phyloP scores from a whole-genome alignment of 2,329 filamentous ascomycete genomes.

The Aspergillus sp. region DNA sequence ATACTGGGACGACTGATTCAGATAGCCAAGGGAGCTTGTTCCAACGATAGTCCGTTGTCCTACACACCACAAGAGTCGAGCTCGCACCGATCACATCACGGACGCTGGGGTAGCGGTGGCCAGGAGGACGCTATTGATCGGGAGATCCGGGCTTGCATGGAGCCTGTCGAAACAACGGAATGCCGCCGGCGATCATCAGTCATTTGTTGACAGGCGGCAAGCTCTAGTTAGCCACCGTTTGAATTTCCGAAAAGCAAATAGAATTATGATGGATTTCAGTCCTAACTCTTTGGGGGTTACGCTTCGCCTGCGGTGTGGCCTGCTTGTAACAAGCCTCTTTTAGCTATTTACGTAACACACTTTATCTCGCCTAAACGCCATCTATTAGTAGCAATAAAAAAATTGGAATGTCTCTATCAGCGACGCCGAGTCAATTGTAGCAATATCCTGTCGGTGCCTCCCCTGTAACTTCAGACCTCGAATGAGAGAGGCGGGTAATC shows the following conservation, averaged over 20 bases:
- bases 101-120: neutral
- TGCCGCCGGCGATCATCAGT: neutral
- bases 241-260: neutral
- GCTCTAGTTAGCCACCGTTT: too few species aligned
- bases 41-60: neutral
- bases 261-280: neutral
- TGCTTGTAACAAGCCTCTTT: too few species aligned
- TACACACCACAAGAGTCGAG: neutral
- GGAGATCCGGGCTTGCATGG: neutral
- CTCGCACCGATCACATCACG: neutral
- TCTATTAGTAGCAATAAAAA: too few species aligned
- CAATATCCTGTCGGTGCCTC: too few species aligned
- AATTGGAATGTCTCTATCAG: too few species aligned
- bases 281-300: too few species aligned
- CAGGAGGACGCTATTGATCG: neutral
- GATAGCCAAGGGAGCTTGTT: slow-evolving; percentile 13
- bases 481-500: too few species aligned
- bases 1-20: slow-evolving; percentile 49
- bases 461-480: too few species aligned
- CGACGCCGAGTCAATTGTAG: too few species aligned
- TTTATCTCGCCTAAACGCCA: too few species aligned
- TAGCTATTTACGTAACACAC: too few species aligned
- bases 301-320: too few species aligned
- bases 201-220: neutral
- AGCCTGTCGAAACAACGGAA: neutral